A percentile compares a stretch with the other conserved stretches of the same genome.
These are phyloP conservation scores for Cantharellus cinnabarinus DNA, from an alignment of 768 basidiomycete genomes.

Conservation along the genomic window DNA sequence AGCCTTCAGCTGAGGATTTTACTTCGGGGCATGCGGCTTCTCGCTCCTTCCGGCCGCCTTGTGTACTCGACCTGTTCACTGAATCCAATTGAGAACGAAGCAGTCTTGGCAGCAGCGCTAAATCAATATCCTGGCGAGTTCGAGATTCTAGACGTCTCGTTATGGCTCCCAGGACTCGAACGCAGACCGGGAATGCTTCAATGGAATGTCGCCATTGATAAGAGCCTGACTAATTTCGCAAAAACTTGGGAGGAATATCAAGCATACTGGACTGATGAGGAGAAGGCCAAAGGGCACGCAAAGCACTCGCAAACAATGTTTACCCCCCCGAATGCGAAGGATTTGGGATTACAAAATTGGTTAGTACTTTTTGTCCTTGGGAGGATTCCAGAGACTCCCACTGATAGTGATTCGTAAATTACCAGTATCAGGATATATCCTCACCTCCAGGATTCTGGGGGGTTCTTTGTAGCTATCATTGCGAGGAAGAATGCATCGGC, in stretches of 20 bases:
- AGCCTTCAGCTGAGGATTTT: constrained; percentile 88
- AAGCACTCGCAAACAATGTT: constrained; percentile 36
- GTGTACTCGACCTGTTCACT: constrained; percentile 97
- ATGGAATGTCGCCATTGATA: constrained; percentile 59
- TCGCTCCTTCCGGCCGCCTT: constrained; percentile 69
- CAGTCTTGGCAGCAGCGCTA: constrained; percentile 75
- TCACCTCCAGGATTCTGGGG: constrained; percentile 89
- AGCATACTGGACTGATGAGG: not conserved
- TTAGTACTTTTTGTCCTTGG: constrained; percentile 16
- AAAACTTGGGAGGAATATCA: not conserved
- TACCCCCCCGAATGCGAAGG: constrained; percentile 44
- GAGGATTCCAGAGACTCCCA: not conserved
- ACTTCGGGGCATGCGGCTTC: constrained; percentile 76
- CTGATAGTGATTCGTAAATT: not conserved
- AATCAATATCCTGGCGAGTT: constrained; percentile 53
- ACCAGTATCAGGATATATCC: constrained; percentile 75
- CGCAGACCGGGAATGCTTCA: constrained; percentile 52
- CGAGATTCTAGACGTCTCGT: constrained; percentile 58
- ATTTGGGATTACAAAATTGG: constrained; percentile 54
- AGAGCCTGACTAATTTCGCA: constrained; percentile 24
- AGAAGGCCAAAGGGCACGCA: not conserved
- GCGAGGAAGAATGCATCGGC: constrained; percentile 19
- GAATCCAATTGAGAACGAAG: constrained; percentile 95
- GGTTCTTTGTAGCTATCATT: constrained; percentile 83
- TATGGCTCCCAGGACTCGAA: constrained; percentile 46